Base-by-base conservation (phyloP, 2,329 filamentous ascomycete species). In the Acephala macrosclerotiorum region DNA sequence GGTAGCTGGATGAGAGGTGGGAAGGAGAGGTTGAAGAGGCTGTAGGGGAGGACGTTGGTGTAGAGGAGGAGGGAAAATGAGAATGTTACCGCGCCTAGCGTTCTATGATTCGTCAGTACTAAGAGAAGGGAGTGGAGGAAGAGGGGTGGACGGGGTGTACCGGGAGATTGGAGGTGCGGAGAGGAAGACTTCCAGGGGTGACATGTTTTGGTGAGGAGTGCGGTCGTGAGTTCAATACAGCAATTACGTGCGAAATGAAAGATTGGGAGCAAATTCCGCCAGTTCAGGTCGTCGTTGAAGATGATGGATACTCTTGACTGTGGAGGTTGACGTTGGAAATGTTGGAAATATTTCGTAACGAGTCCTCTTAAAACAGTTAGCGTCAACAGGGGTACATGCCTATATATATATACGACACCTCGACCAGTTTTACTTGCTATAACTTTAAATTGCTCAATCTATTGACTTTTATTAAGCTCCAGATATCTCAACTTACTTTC, bases 1-100 rank as follows among this genome's bases (percentile, higher is more conserved):
- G 84, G 76, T 59, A 83, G 56, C 51, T 64, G 56, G 56, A 63
- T 51, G n/a, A 68, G 60, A 18, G 57, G 38, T 25, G 26, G 47
- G 8, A 65, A 33, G 18, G 55, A 58, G 1, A 65, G 60, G 29
- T 49, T 22, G 51, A 63, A 65, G 47, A 3, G 53, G 9, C 38
- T 29, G 40, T 56, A 64, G 36, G 53, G 38, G 33, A 67, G 40
- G 12, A 62, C 20, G 1, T 18, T n/a, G 8, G 35, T 53, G 53
- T 59, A 61, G 16, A 64, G 20, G 2, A 67, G 61, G 22, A 64
- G 18, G 7, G 64, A 66, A 22, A 66, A 40, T 20, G 55, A 38
- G 49, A 66, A 66, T 12, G 40, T 22, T 40, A 53, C 16, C 3
- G 57, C 56, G 26, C 56, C 47, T 22, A 66, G 36, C 20, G 38